These are phyloP conservation scores for Kurtzmaniella quercitrusa DNA, from an alignment of 1,139 yeast genomes.

Conservation along the genomic window DNA sequence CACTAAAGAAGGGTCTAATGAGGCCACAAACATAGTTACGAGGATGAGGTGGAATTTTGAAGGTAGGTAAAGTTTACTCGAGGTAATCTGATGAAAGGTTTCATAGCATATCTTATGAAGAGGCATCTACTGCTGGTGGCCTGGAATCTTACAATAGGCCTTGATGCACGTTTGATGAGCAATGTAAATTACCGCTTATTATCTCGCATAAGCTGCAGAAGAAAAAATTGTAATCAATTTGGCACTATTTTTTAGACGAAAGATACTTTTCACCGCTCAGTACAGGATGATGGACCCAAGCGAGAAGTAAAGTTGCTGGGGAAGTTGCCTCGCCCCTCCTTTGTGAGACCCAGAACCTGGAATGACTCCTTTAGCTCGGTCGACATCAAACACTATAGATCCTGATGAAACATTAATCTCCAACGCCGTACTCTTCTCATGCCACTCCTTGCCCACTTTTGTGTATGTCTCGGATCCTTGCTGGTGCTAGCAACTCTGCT, in stretches of 20 bases:
- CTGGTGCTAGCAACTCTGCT: neutral
- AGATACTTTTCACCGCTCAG: neutral
- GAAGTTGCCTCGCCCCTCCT: no score
- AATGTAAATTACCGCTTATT: neutral
- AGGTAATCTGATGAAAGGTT: no score
- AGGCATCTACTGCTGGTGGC: neutral
- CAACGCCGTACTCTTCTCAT: neutral
- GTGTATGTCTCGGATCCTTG: neutral
- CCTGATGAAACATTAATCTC: neutral
- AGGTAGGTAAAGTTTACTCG: no score
- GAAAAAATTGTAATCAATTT: neutral
- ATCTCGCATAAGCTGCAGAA: neutral
- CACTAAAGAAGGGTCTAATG: neutral
- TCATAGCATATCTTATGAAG: no score
- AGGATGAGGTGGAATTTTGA: no score
- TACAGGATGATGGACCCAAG: neutral
- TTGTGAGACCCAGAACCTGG: no score
- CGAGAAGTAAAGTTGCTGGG: neutral
- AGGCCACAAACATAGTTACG: no score
- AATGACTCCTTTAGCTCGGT: no score
- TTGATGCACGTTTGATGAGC: neutral
- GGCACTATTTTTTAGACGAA: neutral
- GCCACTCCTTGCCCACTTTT: neutral
- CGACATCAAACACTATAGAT: neutral
- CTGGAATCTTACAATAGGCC: neutral